Base-by-base conservation (phyloP, 176 grass and related monocot species). In the Olyra latifolia region DNA sequence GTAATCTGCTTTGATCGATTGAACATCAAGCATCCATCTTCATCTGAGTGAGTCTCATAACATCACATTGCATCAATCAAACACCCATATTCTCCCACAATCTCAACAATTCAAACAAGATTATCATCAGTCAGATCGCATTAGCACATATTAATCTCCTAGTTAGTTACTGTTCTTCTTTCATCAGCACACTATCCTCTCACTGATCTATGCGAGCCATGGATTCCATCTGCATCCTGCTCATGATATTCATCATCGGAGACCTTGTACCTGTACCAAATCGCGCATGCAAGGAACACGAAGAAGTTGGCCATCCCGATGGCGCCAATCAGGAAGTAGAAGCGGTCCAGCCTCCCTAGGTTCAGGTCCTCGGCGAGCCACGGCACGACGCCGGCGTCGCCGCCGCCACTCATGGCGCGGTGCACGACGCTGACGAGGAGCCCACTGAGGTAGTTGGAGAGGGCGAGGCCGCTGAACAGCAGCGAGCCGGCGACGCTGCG, bases 251-350 rank as follows among this genome's bases (percentile, higher is more conserved):
- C 47, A 27, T 88, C 22, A 19, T 52, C 79, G 4, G 62, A 15
- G 20, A 46, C 89, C 52, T 86, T 96, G 59, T 96, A 96, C 43
- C 71, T 89, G 44, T 92, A 96, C 93, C 93, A 96, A 10, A 84
- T 86, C 0, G 93, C 90, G 19, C 82, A 87, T 0, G 43, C 85
- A 42, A 88, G 27, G 30, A 96, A 96, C n/a, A 80, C 66, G 2
- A 88, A 9, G 42, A 96, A 81, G 77, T 96, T 84, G 19, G 76
- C 35, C 10, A 61, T 46, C 3, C 79, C 87, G 6, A 92, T n/a
- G 57, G 53, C 50, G 13, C 23, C 90, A 16, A 97, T 82, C 23
- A 84, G 48, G 65, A 81, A 71, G 69, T 96, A 96, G 87, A 90
- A 93, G 45, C 60, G 35, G 58, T 93, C 88, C 7, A 97, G 72